Evolutionary conservation across 1,284 basidiomycete species (phyloP).

Genomic region (Cryptococcus sp.): DNA sequence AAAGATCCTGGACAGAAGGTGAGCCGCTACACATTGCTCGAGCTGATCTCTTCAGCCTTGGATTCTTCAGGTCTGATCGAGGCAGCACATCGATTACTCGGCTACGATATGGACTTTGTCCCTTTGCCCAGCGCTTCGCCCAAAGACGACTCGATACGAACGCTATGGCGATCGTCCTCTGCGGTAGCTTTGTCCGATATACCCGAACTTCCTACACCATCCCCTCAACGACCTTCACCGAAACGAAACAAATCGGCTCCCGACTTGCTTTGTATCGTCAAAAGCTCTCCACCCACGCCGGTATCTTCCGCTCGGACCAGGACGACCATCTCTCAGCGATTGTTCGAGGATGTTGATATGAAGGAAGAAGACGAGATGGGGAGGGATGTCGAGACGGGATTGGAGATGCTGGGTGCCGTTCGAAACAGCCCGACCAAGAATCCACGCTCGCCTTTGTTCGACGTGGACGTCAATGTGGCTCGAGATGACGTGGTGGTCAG

Average conservation of each 20-base stretch:
- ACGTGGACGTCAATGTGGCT: no score
- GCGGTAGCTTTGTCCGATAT: constrained; percentile 11
- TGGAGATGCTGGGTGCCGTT: background rate
- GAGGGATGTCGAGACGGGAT: background rate
- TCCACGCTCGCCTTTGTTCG: no score
- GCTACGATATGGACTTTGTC: constrained; percentile 23
- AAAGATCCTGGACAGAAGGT: constrained; percentile 61
- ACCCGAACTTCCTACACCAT: constrained; percentile 17
- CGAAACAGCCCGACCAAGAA: no score
- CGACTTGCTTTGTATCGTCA: constrained; percentile 1
- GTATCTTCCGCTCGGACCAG: background rate
- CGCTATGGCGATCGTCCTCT: constrained; percentile 28
- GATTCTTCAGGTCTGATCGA: constrained; percentile 12
- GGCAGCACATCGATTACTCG: constrained; percentile 26
- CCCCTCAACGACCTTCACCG: background rate
- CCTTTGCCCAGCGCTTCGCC: background rate
- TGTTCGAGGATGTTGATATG: no score
- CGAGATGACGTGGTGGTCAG: no score
- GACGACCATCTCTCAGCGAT: no score
- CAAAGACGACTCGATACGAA: constrained; percentile 24
- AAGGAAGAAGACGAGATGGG: no score
- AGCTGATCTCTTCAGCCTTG: constrained; percentile 17
- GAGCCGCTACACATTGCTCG: constrained; percentile 5
- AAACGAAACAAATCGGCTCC: constrained; percentile 16
- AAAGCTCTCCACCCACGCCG: background rate